These are phyloP conservation scores for Choanephora cucurbitarum DNA, from an alignment of 371 early-diverging fungal genomes.

Conservation along the genomic window DNA sequence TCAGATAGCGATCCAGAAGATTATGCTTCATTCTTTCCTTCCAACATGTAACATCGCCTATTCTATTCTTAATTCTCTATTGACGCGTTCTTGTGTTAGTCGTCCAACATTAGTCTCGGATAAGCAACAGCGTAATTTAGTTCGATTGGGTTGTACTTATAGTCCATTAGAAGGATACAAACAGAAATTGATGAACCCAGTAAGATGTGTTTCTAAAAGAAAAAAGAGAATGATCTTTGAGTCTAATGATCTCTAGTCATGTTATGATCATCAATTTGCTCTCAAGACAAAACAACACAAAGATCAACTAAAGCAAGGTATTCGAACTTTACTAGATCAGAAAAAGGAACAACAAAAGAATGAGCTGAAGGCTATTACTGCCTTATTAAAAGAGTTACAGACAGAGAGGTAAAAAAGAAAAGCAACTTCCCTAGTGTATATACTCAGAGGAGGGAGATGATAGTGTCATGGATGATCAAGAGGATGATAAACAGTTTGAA, in stretches of 20 bases:
- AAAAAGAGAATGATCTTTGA: no score
- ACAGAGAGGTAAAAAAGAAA: conserved; percentile 3
- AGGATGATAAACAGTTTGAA: conserved; percentile 16
- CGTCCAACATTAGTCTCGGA: not conserved
- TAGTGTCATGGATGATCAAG: not conserved
- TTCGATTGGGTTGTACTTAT: conserved; percentile 14
- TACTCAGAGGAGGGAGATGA: no score
- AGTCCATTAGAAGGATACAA: conserved; percentile 16
- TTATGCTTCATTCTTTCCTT: not conserved
- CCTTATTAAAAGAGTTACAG: not conserved
- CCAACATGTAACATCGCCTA: no score
- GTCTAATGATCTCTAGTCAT: conserved; percentile 2
- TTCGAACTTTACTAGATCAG: not conserved
- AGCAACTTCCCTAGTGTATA: no score
- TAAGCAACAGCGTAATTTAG: conserved; percentile 6
- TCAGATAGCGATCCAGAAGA: not conserved
- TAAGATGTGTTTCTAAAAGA: not conserved
- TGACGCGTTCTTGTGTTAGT: not conserved
- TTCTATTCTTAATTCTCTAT: no score
- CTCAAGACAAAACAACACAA: conserved; percentile 1
- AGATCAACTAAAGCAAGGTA: conserved; percentile 5
- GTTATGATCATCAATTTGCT: conserved; percentile 3
- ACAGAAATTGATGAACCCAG: conserved; percentile 1
- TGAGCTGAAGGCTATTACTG: conserved; percentile 1
- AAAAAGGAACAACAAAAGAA: conserved; percentile 2